Evolutionary conservation across 208 protist genomes (phyloP), one percentile per base, ranked within the genome.

Genomic region (Trypanosoma avium): DNA sequence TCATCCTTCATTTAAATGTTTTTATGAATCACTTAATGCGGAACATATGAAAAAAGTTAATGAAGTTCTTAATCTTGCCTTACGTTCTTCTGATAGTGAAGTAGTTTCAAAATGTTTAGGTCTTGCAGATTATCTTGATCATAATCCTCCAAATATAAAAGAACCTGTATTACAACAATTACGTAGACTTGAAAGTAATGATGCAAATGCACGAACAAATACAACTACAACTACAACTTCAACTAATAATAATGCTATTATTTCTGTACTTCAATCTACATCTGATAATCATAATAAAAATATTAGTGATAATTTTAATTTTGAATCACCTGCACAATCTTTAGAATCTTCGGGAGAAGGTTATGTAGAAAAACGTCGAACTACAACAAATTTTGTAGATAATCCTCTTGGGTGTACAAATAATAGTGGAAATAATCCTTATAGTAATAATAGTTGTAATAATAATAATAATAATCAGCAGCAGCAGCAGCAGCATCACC

Each of bases 111-210:
- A 90, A 68, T 94, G 86, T 48, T 80, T 96, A 29, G 69, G 82
- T 24, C 81, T 96, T 35, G 79, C 87, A n/a, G 90, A 93, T 67
- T 96, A 96, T 75, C 79, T 96, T 33, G 84, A 96, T 61, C 90
- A 96, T 65, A 89, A 94, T 72, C 78, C 80, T 29, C 90, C 87
- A 2, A 79, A 69, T 48, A 68, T 96, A 27, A 77, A 81, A 24
- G 73, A 78, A n/a, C 77, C 81, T 26, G 86, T 93, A 32, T 70
- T 93, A 22, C 74, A 86, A 61, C 64, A 81, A 57, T 80, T 95
- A n/a, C 75, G 76, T 10, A 46, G 43, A 26, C 70, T 90, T 36
- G 74, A 88, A 30, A 67, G 69, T 24, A 47, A 73, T 26, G 80
- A 91, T n/a, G 75, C n/a, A 61, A 52, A 3, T 54, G 71, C 12